Evolutionary conservation across 192 early-diverging fungal species (phyloP).

Genomic region (Umbelopsis isabellina): DNA sequence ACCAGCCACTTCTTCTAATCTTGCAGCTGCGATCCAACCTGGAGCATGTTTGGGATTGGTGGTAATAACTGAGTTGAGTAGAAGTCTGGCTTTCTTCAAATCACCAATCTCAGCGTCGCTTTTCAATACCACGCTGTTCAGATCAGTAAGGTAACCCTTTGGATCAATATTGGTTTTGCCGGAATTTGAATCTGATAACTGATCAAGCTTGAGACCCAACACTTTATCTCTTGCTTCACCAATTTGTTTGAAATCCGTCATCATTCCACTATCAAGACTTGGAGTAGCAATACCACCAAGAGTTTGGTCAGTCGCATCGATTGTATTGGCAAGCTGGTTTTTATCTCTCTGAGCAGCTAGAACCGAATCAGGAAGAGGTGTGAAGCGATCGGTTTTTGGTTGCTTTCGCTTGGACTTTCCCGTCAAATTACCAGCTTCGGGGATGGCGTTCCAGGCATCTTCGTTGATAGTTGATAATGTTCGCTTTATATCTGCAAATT

Average conservation of each 20-base stretch:
- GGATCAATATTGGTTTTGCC: conserved; percentile 93
- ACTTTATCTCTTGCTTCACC: conserved; percentile 93
- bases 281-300: conserved; percentile 67
- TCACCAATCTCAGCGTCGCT: conserved; percentile 85
- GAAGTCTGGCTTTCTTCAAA: conserved; percentile 85
- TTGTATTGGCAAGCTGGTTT: conserved; percentile 51
- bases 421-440: conserved; percentile 85
- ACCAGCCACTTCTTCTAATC: conserved; percentile 91
- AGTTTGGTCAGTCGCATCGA: conserved; percentile 67
- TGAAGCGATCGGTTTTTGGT: conserved; percentile 58
- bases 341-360: conserved; percentile 58
- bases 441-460: conserved; percentile 86
- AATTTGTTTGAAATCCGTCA: conserved; percentile 90
- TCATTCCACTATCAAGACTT: conserved; percentile 56
- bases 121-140: conserved; percentile 81
- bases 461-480: conserved; percentile 72
- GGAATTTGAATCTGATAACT: conserved; percentile 84
- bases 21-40: conserved; percentile 98
- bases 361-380: conserved; percentile 67
- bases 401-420: conserved; percentile 72
- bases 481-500: conserved; percentile 90
- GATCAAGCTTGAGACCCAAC: conserved; percentile 88
- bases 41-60: conserved; percentile 97
- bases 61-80: conserved; percentile 87
- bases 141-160: conserved; percentile 94